Base-by-base conservation (phyloP, 2,329 filamentous ascomycete species). In the Neopestalotiopsis clavispora region DNA sequence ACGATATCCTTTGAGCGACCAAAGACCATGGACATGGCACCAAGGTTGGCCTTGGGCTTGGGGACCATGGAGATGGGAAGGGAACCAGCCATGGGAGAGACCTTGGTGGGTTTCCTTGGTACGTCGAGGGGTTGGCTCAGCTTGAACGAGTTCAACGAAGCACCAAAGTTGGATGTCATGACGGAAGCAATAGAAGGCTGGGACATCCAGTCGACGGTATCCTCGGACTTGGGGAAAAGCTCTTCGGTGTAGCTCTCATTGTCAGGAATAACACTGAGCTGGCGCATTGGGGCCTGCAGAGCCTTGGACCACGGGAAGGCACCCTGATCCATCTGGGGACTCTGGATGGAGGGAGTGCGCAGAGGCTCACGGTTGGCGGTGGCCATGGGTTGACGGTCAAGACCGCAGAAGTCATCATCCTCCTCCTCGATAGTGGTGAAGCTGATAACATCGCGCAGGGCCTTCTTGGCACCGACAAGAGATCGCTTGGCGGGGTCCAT, bases 301-400 rank as follows among this genome's bases (percentile, higher is more conserved):
- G 94, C 94, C 83, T 96, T 95, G 75, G 94, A 91, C 96, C 96
- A 99, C 1, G 95, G 95, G 87, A 98, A 98, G 4, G 94, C 92
- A 69, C 94, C 93, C 69, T 87, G 87, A 75, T 94, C 93, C 74
- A 96, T 80, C 74, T 92, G 89, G 28, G 96, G 94, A 75, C 92
- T 97, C 81, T 95, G 94, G 78, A 99, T 91, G 4, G 96, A 98
- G 17, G 96, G 96, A 3, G 96, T 99, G 70, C 96, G 94, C 45
- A 99, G 90, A 68, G 96, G 96, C 83, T 98, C 95, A 70, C 96
- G 93, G 83, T 97, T 95, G 81, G 94, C 93, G 69, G 94, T 94
- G 69, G 94, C 90, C 70, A 97, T 86, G 49, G 92, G 87, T 67
- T 93, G 90, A 74, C 90, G 91, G 72, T 96, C 92, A 71, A 91